Conservation (phyloP, 2,329 filamentous ascomycete species). For the Leptosphaerulina australis region DNA sequence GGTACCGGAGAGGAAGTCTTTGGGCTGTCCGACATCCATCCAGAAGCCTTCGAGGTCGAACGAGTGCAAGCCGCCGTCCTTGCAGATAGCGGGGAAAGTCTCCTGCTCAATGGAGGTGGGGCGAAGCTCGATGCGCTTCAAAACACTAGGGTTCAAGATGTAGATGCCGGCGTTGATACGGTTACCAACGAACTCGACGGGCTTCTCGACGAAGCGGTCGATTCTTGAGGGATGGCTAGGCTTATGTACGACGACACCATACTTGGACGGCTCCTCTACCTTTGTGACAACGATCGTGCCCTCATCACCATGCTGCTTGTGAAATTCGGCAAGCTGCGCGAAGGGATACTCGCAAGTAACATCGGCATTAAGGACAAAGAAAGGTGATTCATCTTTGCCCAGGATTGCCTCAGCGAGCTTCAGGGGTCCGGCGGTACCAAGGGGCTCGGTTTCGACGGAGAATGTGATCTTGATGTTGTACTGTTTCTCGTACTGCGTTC, state of each 20-base stretch:
- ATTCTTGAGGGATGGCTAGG: slow-evolving; percentile 88
- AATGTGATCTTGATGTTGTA: slow-evolving; percentile 97
- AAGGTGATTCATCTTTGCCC: slow-evolving; percentile 89
- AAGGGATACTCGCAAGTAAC: slow-evolving; percentile 99
- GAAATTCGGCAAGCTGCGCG: slow-evolving; percentile 85
- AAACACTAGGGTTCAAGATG: slow-evolving; percentile 91
- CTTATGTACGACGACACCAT: slow-evolving; percentile 98
- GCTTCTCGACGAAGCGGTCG: slow-evolving; percentile 99
- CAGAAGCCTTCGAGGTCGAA: slow-evolving; percentile 98
- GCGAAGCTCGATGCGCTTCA: slow-evolving; percentile 90
- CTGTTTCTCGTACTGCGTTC: slow-evolving; percentile 75
- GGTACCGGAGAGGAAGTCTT: slow-evolving; percentile 95
- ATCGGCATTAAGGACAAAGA: slow-evolving; percentile 98
- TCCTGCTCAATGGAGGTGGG: slow-evolving; percentile 98
- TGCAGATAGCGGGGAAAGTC: slow-evolving; percentile 93
- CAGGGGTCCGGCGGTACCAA: slow-evolving; percentile 92
- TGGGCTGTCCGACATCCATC: slow-evolving; percentile 99
- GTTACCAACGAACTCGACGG: slow-evolving; percentile 97
- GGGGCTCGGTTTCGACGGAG: slow-evolving; percentile 92
- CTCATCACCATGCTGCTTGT: slow-evolving; percentile 90
- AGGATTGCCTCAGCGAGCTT: slow-evolving; percentile 94
- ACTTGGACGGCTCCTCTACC: slow-evolving; percentile 98
- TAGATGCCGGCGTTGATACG: slow-evolving; percentile 99
- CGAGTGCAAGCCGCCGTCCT: slow-evolving; percentile 88
- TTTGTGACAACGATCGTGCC: slow-evolving; percentile 98